Conservation (phyloP, 441 rosid genomes). For the Aquilaria agallochum region DNA sequence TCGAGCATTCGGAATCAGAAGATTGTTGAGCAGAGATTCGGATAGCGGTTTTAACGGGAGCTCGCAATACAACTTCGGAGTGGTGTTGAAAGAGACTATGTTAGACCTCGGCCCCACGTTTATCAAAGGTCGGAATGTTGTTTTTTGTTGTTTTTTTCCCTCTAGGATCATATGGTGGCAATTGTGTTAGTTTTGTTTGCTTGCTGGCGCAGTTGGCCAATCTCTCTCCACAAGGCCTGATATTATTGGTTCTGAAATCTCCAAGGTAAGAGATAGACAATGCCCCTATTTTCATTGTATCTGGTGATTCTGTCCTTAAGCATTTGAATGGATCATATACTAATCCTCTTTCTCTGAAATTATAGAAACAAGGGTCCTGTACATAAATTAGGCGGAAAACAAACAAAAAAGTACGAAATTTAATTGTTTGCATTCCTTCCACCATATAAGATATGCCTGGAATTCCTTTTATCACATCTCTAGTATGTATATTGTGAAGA, state of each 20-base stretch:
- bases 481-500: too few relatives aligned
- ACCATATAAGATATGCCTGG: too few relatives aligned
- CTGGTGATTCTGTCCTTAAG: too few relatives aligned
- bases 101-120: constrained; percentile 91
- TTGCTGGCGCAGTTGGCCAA: constrained; percentile 88
- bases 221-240: constrained; percentile 97
- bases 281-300: too few relatives aligned
- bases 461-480: too few relatives aligned
- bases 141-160: constrained; percentile 12
- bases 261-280: constrained; percentile 57
- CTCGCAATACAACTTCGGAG: constrained; percentile 65
- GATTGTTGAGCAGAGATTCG: constrained; percentile 24
- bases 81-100: constrained; percentile 82
- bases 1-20: constrained; percentile 45
- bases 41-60: constrained; percentile 34
- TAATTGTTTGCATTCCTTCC: too few relatives aligned
- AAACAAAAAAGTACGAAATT: too few relatives aligned
- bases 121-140: constrained; percentile 66
- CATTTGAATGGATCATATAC: too few relatives aligned
- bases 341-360: too few relatives aligned
- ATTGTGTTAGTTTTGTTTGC: constrained; percentile 39
- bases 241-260: constrained; percentile 79
- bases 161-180: constrained; percentile 29
- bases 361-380: too few relatives aligned
- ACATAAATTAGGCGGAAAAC: too few relatives aligned